These are phyloP conservation scores for Penicillium rolfsii DNA, from an alignment of 2,329 filamentous ascomycete genomes.

Conservation along the genomic window DNA sequence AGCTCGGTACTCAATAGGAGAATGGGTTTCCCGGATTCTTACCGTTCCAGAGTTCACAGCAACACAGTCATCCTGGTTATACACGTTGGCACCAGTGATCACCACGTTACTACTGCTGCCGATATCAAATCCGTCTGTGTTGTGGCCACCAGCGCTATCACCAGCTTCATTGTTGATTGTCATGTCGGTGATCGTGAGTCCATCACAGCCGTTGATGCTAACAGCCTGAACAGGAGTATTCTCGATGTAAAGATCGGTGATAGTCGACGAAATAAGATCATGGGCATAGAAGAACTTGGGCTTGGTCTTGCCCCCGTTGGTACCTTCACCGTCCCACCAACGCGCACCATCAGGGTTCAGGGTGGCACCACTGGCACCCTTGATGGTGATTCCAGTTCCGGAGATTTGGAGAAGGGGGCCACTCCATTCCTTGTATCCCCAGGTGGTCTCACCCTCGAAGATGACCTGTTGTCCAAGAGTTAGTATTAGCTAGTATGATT, in stretches of 20 bases:
- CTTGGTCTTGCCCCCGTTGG: slow-evolving; percentile 64
- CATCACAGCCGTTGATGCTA: slow-evolving; percentile 49
- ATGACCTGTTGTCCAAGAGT: slow-evolving; percentile 15
- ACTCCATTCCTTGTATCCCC: slow-evolving; percentile 26
- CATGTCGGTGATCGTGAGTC: slow-evolving; percentile 55
- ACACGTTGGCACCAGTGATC: slow-evolving; percentile 57
- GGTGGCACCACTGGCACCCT: slow-evolving; percentile 20
- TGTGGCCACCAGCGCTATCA: slow-evolving; percentile 51
- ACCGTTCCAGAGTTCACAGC: slow-evolving; percentile 58
- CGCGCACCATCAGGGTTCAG: slow-evolving; percentile 32
- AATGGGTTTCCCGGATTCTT: neutral
- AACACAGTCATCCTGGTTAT: slow-evolving; percentile 66
- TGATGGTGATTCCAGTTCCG: slow-evolving; percentile 20
- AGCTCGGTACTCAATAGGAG: neutral
- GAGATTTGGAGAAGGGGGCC: slow-evolving; percentile 23
- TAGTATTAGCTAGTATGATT: neutral
- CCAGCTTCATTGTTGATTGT: slow-evolving; percentile 63
- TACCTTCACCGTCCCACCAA: slow-evolving; percentile 66
- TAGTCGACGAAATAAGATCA: slow-evolving; percentile 34
- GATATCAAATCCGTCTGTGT: slow-evolving; percentile 65
- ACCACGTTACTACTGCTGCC: slow-evolving; percentile 54
- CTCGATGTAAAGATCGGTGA: slow-evolving; percentile 36
- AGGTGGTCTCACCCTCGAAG: slow-evolving; percentile 24
- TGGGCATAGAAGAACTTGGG: slow-evolving; percentile 64
- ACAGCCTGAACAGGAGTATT: slow-evolving; percentile 44